A percentile compares a stretch with the other conserved stretches of the same genome.
phyloP scores from a whole-genome alignment of 2,329 filamentous ascomycete species.

The Fusarium buxicola region DNA sequence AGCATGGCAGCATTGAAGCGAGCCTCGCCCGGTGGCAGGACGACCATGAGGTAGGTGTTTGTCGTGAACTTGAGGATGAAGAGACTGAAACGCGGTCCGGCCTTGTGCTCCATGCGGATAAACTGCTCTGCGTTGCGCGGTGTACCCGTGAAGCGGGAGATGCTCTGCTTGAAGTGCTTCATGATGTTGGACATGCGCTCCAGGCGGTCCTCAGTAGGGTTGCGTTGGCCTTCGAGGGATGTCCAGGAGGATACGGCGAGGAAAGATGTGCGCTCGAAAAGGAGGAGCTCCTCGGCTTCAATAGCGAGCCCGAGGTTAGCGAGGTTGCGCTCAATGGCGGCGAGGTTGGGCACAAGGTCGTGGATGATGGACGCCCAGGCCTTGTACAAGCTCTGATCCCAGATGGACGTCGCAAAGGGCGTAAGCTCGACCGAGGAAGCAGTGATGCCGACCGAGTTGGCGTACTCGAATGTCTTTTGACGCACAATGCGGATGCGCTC shows the following conservation, averaged over 20 bases:
- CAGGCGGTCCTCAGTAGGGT: slow-evolving; percentile 92
- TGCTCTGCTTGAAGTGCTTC: slow-evolving; percentile 95
- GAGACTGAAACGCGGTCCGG: slow-evolving; percentile 82
- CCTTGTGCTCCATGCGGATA: slow-evolving; percentile 83
- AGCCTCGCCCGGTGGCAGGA: slow-evolving; percentile 90
- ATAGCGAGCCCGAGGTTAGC: slow-evolving; percentile 85
- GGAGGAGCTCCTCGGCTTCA: slow-evolving; percentile 90
- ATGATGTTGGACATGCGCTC: slow-evolving; percentile 97
- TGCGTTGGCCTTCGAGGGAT: slow-evolving; percentile 76
- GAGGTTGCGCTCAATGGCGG: slow-evolving; percentile 88
- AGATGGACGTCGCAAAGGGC: slow-evolving; percentile 95
- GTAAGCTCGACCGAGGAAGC: slow-evolving; percentile 71
- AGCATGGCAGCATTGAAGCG: slow-evolving; percentile 90
- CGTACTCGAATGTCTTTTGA: slow-evolving; percentile 73
- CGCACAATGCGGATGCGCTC: slow-evolving; percentile 83
- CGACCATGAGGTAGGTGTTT: slow-evolving; percentile 95
- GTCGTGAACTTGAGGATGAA: slow-evolving; percentile 97
- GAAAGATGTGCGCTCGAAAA: slow-evolving; percentile 97
- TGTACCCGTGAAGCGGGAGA: slow-evolving; percentile 80
- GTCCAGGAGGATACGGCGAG: slow-evolving; percentile 95
- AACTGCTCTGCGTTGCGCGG: slow-evolving; percentile 87
- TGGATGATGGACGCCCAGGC: slow-evolving; percentile 99
- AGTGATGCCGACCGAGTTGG: slow-evolving; percentile 51
- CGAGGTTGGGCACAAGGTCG: slow-evolving; percentile 93
- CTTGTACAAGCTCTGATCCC: slow-evolving; percentile 98